Conservation (phyloP, 1,139 yeast genomes). For the Trichomonascaceae sp. region DNA sequence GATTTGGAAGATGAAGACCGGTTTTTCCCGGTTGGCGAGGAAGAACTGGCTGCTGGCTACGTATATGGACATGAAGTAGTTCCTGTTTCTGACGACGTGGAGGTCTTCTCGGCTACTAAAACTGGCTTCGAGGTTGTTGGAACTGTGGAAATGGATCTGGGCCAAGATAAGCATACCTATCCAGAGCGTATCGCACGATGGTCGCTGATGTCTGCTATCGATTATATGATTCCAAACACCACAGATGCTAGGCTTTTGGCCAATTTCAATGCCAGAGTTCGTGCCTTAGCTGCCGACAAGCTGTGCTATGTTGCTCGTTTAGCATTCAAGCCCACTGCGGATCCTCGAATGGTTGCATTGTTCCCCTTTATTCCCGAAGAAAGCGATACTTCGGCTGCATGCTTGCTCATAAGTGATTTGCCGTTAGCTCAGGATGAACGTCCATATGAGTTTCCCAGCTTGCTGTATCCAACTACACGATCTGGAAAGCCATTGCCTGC, state of each 20-base stretch:
- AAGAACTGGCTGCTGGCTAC: conserved; percentile 45
- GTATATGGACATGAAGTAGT: conserved; percentile 63
- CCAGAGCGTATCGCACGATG: conserved; percentile 47
- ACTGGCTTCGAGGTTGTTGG: conserved; percentile 8
- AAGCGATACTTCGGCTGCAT: conserved; percentile 20
- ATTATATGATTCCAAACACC: conserved; percentile 46
- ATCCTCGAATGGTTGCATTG: conserved; percentile 43
- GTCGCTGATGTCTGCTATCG: conserved; percentile 53
- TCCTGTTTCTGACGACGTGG: conserved; percentile 41
- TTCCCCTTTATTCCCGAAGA: conserved; percentile 42
- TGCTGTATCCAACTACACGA: conserved; percentile 36
- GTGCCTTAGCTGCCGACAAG: conserved; percentile 45
- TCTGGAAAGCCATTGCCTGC: conserved; percentile 26
- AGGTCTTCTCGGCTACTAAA: conserved; percentile 21
- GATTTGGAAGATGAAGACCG: conserved; percentile 9
- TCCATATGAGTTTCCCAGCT: conserved; percentile 51
- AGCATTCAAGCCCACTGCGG: conserved; percentile 49
- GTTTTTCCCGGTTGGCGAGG: conserved; percentile 12
- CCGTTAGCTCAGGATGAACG: conserved; percentile 80
- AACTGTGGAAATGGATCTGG: conserved; percentile 4
- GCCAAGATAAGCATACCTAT: conserved; percentile 2
- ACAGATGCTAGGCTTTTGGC: conserved; percentile 42
- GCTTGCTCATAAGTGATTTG: conserved; percentile 41
- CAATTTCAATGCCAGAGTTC: conserved; percentile 50
- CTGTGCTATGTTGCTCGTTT: conserved; percentile 57